Conservation (phyloP, 192 early-diverging fungal genomes). For the Obelidium mucronatum region DNA sequence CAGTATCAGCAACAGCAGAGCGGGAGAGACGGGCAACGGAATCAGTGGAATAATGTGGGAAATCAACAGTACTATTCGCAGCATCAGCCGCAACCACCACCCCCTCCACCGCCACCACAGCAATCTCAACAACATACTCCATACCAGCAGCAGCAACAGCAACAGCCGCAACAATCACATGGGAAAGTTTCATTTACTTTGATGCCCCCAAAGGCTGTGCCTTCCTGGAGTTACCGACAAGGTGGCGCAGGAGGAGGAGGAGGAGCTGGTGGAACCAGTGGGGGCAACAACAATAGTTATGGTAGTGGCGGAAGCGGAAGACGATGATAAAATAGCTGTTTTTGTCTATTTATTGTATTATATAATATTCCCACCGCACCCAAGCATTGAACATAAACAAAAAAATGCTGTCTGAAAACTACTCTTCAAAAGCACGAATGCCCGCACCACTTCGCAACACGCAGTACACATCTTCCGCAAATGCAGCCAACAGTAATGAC, state of each 20-base stretch:
- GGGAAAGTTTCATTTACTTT: not conserved
- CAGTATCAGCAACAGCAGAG: not conserved
- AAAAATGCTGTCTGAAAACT: not conserved
- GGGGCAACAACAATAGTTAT: too few relatives aligned
- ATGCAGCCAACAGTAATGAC: not conserved
- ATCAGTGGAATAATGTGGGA: not conserved
- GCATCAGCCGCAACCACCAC: not conserved
- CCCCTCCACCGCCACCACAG: not conserved
- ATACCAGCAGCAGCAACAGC: not conserved
- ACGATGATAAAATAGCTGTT: too few relatives aligned
- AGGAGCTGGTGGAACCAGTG: not conserved
- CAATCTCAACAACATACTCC: too few relatives aligned
- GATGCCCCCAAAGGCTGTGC: not conserved
- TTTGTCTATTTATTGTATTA: too few relatives aligned
- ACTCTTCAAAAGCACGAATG: not conserved
- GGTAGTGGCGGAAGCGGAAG: too few relatives aligned
- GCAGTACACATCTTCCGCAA: not conserved
- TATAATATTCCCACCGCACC: too few relatives aligned
- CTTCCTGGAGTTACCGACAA: not conserved
- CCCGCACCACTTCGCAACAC: slow-evolving; percentile 19
- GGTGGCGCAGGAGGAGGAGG: not conserved
- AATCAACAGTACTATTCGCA: not conserved
- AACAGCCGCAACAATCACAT: not conserved
- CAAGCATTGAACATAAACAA: too few relatives aligned
- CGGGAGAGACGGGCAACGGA: not conserved